Conservation (phyloP, 2,329 filamentous ascomycete genomes). For the Camillea tinctor region DNA sequence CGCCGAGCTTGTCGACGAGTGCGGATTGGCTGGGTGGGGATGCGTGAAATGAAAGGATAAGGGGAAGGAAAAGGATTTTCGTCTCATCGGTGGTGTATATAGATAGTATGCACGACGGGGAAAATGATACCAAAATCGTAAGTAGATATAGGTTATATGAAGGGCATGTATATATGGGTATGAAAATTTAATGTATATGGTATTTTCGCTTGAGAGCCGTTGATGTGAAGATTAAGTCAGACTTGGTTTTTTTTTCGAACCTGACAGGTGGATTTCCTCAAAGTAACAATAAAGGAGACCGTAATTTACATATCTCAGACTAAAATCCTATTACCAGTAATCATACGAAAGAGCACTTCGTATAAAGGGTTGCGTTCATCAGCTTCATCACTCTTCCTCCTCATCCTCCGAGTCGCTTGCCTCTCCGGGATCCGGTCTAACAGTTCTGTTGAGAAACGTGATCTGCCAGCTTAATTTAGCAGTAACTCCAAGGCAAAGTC, state of each 20-base stretch:
- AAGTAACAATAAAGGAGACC: too few relatives aligned
- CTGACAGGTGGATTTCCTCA: too few relatives aligned
- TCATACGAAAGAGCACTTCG: too few relatives aligned
- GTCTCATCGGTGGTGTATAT: too few relatives aligned
- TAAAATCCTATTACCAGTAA: too few relatives aligned
- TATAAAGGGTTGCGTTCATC: too few relatives aligned
- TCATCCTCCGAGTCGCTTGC: background rate
- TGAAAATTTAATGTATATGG: background rate
- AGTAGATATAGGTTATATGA: too few relatives aligned
- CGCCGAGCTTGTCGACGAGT: slow-evolving; percentile 48
- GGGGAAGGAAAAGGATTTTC: background rate
- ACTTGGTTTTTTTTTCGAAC: background rate
- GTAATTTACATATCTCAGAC: too few relatives aligned
- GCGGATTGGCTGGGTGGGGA: background rate
- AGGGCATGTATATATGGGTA: background rate
- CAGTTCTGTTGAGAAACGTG: background rate
- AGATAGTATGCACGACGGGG: too few relatives aligned
- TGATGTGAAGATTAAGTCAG: too few relatives aligned
- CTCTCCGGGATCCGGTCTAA: background rate
- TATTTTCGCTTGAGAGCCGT: too few relatives aligned
- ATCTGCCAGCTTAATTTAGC: background rate
- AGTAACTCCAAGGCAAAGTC: background rate
- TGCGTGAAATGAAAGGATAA: background rate
- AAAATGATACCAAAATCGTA: background rate
- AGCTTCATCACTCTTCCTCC: background rate